Conservation (phyloP, 2,329 filamentous ascomycete species). For the Xylaria multiplex region DNA sequence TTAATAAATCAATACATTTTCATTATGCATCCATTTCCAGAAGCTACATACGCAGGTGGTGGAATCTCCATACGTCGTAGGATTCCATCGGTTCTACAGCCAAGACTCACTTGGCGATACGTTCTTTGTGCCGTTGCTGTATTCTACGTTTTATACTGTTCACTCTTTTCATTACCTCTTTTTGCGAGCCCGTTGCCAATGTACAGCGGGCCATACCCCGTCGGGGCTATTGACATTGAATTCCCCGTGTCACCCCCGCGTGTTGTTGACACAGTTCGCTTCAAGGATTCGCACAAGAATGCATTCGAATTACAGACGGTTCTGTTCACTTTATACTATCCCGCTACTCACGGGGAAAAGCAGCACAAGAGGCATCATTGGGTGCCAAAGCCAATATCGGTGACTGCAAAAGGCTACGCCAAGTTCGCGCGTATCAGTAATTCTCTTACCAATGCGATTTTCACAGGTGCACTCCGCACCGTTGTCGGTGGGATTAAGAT, state of each 20-base stretch:
- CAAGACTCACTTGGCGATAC: conserved; percentile 51
- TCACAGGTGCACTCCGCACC: conserved; percentile 55
- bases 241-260: conserved; percentile 45
- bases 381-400: conserved; percentile 56
- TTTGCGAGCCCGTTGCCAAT: conserved; percentile 57
- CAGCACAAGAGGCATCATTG: conserved; percentile 53
- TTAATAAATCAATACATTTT: neutral
- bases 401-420: conserved; percentile 59
- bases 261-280: conserved; percentile 51
- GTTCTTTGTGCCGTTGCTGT: conserved; percentile 45
- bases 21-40: conserved; percentile 44
- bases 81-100: conserved; percentile 42
- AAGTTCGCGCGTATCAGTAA: conserved; percentile 57
- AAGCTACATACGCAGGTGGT: conserved; percentile 36
- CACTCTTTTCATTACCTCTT: conserved; percentile 53
- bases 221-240: conserved; percentile 61
- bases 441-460: conserved; percentile 55
- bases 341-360: conserved; percentile 47
- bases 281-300: conserved; percentile 50
- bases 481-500: conserved; percentile 58
- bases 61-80: conserved; percentile 25
- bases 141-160: conserved; percentile 54
- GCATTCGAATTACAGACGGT: conserved; percentile 60
- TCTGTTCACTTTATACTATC: conserved; percentile 62
- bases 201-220: conserved; percentile 57